phyloP scores from a whole-genome alignment of 2,329 filamentous ascomycete species.

The Cytospora piceicola region DNA sequence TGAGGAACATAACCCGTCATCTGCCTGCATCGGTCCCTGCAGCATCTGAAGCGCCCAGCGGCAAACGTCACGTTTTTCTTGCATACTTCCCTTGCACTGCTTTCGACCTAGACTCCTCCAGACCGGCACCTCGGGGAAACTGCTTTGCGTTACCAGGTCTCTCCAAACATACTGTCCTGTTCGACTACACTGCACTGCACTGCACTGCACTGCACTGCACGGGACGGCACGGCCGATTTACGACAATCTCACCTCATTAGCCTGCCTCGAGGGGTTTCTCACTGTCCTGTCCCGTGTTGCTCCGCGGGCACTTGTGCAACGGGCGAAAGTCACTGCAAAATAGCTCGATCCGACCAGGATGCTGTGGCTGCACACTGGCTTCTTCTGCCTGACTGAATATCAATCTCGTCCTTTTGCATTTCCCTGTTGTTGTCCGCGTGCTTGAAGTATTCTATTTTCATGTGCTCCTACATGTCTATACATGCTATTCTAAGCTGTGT shows the following conservation, averaged over 20 bases:
- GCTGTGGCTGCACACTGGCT: slow-evolving; percentile 14
- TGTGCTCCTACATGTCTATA: slow-evolving; percentile 23
- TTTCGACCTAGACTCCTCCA: slow-evolving; percentile 34
- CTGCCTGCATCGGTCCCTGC: slow-evolving; percentile 32
- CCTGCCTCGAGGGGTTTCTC: slow-evolving; percentile 6
- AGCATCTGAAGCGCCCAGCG: slow-evolving; percentile 34
- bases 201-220: slow-evolving; percentile 7
- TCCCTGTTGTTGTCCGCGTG: slow-evolving; percentile 23
- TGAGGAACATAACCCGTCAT: slow-evolving; percentile 22
- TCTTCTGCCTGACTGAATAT: slow-evolving; percentile 17
- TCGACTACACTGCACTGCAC: slow-evolving; percentile 18
- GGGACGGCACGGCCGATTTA: slow-evolving; percentile 4
- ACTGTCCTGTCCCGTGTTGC: slow-evolving; percentile 15
- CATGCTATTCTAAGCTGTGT: slow-evolving; percentile 23
- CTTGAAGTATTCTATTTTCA: slow-evolving; percentile 28
- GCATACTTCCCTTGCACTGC: slow-evolving; percentile 28
- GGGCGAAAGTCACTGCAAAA: slow-evolving; percentile 16
- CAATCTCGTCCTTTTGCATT: slow-evolving; percentile 16
- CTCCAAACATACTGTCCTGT: slow-evolving; percentile 9
- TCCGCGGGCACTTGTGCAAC: slow-evolving; percentile 23
- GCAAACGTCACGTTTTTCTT: slow-evolving; percentile 34
- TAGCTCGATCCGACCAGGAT: slow-evolving; percentile 27
- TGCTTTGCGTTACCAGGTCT: slow-evolving; percentile 14
- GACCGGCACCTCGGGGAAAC: slow-evolving; percentile 23
- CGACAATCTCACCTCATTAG: neutral